A percentile compares a stretch with the other conserved stretches of the same genome.
Conservation (phyloP, 2,329 filamentous ascomycete species). For the Sclerotiophoma versabilis region DNA sequence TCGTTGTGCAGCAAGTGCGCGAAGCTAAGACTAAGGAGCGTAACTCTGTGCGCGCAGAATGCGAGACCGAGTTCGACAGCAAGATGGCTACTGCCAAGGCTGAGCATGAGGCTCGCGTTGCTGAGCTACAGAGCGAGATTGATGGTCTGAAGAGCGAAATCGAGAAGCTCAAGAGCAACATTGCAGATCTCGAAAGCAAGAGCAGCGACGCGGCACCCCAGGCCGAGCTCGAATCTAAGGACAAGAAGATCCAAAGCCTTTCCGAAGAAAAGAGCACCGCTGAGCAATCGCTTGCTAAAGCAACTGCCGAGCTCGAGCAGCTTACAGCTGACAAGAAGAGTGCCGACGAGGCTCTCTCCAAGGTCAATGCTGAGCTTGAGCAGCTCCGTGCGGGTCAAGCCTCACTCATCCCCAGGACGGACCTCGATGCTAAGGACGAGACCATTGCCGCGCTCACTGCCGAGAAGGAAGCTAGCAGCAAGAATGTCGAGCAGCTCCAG, state of each 20-base stretch:
- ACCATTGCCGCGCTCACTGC: slow-evolving; percentile 33
- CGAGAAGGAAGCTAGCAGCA: slow-evolving; percentile 32
- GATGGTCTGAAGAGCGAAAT: slow-evolving; percentile 39
- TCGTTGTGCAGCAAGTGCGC: slow-evolving; percentile 51
- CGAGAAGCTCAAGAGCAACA: slow-evolving; percentile 35
- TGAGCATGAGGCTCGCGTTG: slow-evolving; percentile 31
- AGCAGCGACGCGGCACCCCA: slow-evolving; percentile 27
- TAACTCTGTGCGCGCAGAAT: slow-evolving; percentile 45
- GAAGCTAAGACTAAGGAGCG: slow-evolving; percentile 50
- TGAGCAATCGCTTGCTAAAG: slow-evolving; percentile 28
- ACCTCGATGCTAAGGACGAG: slow-evolving; percentile 37
- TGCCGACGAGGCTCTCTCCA: slow-evolving; percentile 26
- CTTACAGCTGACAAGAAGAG: slow-evolving; percentile 22
- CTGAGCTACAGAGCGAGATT: slow-evolving; percentile 39
- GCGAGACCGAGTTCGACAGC: slow-evolving; percentile 41
- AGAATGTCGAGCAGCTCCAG: slow-evolving; percentile 33
- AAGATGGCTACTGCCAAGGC: slow-evolving; percentile 32
- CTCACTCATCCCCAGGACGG: slow-evolving; percentile 31
- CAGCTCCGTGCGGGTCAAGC: slow-evolving; percentile 21
- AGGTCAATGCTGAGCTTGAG: slow-evolving; percentile 28
- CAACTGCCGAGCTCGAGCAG: slow-evolving; percentile 26
- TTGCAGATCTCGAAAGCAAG: slow-evolving; percentile 31
- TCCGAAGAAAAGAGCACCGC: slow-evolving; percentile 28
- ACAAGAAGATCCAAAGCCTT: slow-evolving; percentile 35
- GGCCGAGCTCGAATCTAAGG: slow-evolving; percentile 40